Base-by-base conservation (phyloP, 2,329 filamentous ascomycete species). In the Arthroderma sp. region DNA sequence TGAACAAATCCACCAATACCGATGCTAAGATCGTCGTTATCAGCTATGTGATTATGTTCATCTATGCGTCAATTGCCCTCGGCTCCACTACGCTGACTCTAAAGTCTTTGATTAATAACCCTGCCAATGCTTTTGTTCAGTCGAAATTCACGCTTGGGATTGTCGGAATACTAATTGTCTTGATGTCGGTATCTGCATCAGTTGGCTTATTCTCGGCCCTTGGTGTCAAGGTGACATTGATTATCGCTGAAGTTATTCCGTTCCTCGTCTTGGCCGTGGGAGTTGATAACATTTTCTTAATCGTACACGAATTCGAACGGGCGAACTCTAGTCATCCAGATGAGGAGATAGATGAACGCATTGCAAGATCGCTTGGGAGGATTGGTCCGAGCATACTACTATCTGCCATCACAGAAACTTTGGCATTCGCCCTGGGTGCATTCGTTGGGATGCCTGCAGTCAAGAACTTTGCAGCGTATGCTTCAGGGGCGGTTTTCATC, bases 401-500 rank as follows among this genome's bases (percentile, higher is more conserved):
- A 36, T 96, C 91, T 6, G 89, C 88, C n/a, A 73, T 85, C 31
- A 95, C 89, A 0, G 91, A 98, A 63, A 98, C 89, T 0, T 80
- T 88, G 27, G 88, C 89, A 2, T 98, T 98, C 62, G 82, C 87
- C 1, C 74, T 98, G 7, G 91, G 91, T 8, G 84, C 86, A 36
- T 89, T 91, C 49, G 93, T 95, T 5, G 88, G 88, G 40, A 98
- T 98, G 91, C 91, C 93, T 10, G 91, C 91, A 1, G 93, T 98
- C 37, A 80, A 87, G 50, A 98, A 98, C 64, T 98, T 98, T 65
- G 93, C 91, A 10, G 81, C 89, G 2, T 98, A 98, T 60, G 91
- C 91, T 8, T 88, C 91, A 1, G 91, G 91, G 42, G 91, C 91
- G 7, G 91, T 98, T 7, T 81, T 96, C 55, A 89, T 98, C 71